Evolutionary conservation across 2,329 filamentous ascomycete genomes (phyloP).

Genomic region (Emmonsiellopsis sp.): DNA sequence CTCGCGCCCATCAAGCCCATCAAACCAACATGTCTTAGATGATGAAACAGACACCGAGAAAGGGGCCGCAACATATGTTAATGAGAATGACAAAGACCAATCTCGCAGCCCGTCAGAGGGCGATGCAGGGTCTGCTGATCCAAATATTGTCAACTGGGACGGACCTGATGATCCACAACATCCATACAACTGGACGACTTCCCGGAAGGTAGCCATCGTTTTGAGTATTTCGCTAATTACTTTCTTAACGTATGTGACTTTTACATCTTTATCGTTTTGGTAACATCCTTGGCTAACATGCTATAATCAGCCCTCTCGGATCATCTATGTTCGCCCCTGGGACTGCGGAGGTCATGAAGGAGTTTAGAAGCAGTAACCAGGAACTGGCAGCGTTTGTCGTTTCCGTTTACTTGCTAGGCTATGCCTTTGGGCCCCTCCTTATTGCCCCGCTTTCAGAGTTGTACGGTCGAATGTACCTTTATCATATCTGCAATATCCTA

Average conservation of each 20-base stretch:
- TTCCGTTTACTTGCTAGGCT: constrained; percentile 54
- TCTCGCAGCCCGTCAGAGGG: neutral
- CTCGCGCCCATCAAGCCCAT: neutral
- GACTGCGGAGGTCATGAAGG: constrained; percentile 31
- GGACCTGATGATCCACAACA: constrained; percentile 49
- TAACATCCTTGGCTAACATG: neutral
- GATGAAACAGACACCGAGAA: neutral
- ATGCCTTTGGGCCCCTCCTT: constrained; percentile 53
- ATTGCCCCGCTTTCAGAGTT: constrained; percentile 58
- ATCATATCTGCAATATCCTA: constrained; percentile 49
- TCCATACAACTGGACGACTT: constrained; percentile 50
- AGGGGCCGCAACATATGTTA: neutral
- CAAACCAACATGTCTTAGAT: neutral
- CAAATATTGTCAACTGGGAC: constrained; percentile 53
- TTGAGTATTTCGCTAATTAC: constrained; percentile 41
- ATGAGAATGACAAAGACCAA: neutral
- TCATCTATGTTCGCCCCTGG: constrained; percentile 40
- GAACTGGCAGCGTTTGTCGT: constrained; percentile 46
- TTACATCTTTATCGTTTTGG: neutral
- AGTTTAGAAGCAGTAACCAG: constrained; percentile 36
- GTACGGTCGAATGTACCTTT: constrained; percentile 48
- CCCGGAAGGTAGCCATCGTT: constrained; percentile 40
- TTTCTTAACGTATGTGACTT: constrained; percentile 29
- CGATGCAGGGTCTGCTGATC: constrained; percentile 23
- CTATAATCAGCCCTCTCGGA: constrained; percentile 19